phyloP scores from a whole-genome alignment of 441 rosid species.

The California macrophylla region DNA sequence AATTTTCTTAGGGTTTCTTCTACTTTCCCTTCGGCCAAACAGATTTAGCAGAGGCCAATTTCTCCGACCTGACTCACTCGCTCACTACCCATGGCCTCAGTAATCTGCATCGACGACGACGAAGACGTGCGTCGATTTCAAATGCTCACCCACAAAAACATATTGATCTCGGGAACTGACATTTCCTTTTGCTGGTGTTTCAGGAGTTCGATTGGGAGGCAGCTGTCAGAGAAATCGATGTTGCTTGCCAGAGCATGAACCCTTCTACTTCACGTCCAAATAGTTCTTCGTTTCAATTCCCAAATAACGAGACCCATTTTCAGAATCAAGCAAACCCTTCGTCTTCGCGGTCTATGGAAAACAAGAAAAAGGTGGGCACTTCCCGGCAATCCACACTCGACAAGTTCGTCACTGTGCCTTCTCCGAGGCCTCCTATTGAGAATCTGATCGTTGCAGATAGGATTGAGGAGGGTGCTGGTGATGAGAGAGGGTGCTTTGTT shows the following conservation, averaged over 20 bases:
- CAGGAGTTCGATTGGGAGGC: constrained; percentile 93
- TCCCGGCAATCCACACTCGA: constrained; percentile 65
- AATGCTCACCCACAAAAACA: neutral
- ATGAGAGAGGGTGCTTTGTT: constrained; percentile 24
- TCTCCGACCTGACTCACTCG: neutral
- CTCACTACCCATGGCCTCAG: constrained; percentile 30
- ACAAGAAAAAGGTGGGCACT: constrained; percentile 20
- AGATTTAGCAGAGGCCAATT: constrained; percentile 3
- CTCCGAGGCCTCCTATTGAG: constrained; percentile 10
- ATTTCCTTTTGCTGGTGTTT: neutral
- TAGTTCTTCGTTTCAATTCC: neutral
- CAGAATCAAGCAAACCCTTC: constrained; percentile 1
- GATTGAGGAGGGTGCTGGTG: constrained; percentile 15
- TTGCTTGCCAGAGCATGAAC: constrained; percentile 38
- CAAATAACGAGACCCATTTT: constrained; percentile 17
- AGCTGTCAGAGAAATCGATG: constrained; percentile 71
- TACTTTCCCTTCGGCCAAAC: neutral
- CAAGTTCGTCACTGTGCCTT: constrained; percentile 34
- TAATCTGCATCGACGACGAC: constrained; percentile 31
- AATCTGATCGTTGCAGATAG: constrained; percentile 18
- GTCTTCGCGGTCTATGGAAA: constrained; percentile 9
- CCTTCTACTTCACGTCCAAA: constrained; percentile 19
- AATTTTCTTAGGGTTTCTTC: neutral
- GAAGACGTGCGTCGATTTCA: constrained; percentile 36
- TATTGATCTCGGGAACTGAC: no score